Evolutionary conservation across 202 grass and related monocot genomes (phyloP).

Genomic region (Setaria italica): DNA sequence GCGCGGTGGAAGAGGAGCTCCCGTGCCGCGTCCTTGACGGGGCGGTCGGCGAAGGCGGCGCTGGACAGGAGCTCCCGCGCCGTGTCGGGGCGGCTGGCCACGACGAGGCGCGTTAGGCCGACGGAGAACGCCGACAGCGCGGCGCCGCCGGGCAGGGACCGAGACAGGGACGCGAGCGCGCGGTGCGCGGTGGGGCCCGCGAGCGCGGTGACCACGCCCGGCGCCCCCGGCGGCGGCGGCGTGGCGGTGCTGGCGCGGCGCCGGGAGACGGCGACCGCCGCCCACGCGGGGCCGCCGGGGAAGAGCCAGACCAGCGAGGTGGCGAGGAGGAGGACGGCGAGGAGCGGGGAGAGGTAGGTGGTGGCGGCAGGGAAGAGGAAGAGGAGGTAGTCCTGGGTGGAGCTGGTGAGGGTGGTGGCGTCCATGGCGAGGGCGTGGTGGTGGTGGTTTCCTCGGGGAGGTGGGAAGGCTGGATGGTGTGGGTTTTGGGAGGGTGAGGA

Average conservation of each 20-base stretch:
- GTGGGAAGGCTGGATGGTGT: conserved; percentile 21
- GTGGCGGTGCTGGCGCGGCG: background rate
- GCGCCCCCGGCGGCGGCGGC: conserved; percentile 33
- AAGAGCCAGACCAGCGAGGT: conserved; percentile 42
- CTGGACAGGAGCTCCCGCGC: conserved; percentile 58
- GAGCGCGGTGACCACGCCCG: conserved; percentile 47
- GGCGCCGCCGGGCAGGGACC: conserved; percentile 18
- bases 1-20: conserved; percentile 39
- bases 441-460: background rate
- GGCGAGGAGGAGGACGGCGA: conserved; percentile 44
- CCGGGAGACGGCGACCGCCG: conserved; percentile 33
- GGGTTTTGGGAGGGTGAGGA: background rate
- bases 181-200: conserved; percentile 59
- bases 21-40: conserved; percentile 50
- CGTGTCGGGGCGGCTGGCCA: conserved; percentile 50
- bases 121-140: conserved; percentile 54
- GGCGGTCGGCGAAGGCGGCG: conserved; percentile 60
- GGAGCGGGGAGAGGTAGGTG: conserved; percentile 45
- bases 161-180: conserved; percentile 33
- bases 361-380: conserved; percentile 34
- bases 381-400: conserved; percentile 42
- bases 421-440: conserved; percentile 23
- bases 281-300: conserved; percentile 64
- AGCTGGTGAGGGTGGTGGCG: conserved; percentile 13
- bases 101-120: conserved; percentile 53